Percentiles rank a stretch among this genome's conserved stretches.
Conservation (phyloP, 257 asterid species). For the Fraxinus anomala region DNA sequence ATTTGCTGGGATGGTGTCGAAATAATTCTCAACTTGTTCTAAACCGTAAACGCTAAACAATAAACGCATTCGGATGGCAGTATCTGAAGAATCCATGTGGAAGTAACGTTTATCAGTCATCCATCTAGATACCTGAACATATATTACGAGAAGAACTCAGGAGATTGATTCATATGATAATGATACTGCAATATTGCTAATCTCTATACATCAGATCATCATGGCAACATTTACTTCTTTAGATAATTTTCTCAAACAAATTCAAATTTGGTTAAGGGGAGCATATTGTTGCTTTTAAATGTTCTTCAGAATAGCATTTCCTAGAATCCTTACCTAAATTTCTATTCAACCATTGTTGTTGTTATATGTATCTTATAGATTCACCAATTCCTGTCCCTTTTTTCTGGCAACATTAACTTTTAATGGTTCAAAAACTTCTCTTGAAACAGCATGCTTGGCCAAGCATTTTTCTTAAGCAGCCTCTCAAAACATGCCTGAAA, state of each 20-base stretch:
- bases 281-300: background rate
- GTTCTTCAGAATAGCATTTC: background rate
- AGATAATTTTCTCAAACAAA: background rate
- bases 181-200: background rate
- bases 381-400: background rate
- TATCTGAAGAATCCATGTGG: conserved; percentile 36
- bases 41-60: conserved; percentile 50
- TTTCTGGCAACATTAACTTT: background rate
- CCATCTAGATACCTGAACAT: conserved; percentile 69
- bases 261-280: background rate
- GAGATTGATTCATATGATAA: background rate
- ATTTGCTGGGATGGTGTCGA: conserved; percentile 41
- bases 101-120: conserved; percentile 55
- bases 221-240: background rate
- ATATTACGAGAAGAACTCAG: conserved; percentile 1
- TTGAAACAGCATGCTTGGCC: background rate
- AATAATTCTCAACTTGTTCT: conserved; percentile 56
- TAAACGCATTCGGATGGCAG: conserved; percentile 47
- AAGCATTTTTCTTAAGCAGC: background rate
- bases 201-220: background rate
- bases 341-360: background rate
- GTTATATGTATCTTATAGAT: background rate
- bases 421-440: background rate
- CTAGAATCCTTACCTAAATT: background rate
- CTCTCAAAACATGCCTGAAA: background rate